These are phyloP conservation scores for Acacia acuminata DNA, from an alignment of 306 rosid genomes.

Conservation along the genomic window DNA sequence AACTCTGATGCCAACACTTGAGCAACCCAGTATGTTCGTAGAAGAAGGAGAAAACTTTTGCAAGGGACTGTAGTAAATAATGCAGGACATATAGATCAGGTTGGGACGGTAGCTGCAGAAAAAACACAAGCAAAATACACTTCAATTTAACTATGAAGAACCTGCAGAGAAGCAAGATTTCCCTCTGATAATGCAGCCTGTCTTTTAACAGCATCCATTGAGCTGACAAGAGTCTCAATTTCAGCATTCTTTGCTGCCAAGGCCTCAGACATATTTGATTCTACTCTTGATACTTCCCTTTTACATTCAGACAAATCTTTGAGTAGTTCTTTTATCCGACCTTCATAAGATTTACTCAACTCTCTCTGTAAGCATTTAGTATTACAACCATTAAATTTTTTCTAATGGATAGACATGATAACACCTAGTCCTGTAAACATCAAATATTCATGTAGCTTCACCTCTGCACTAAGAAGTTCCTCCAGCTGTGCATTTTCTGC, in stretches of 20 bases:
- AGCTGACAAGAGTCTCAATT: slow-evolving; percentile 79
- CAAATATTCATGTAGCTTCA: slow-evolving; percentile 36
- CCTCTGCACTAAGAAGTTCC: slow-evolving; percentile 96
- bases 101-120: slow-evolving; percentile 25
- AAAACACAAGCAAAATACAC: background rate
- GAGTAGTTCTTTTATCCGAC: slow-evolving; percentile 80
- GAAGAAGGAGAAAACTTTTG: slow-evolving; percentile 27
- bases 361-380: slow-evolving; percentile 69
- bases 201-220: slow-evolving; percentile 83
- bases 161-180: slow-evolving; percentile 92
- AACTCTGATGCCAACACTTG: slow-evolving; percentile 11
- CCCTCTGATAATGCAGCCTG: slow-evolving; percentile 94
- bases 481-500: slow-evolving; percentile 96
- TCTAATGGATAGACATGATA: slow-evolving; percentile 21
- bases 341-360: slow-evolving; percentile 86
- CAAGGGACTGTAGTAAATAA: slow-evolving; percentile 15
- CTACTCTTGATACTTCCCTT: slow-evolving; percentile 80
- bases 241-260: slow-evolving; percentile 92
- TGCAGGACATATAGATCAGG: background rate
- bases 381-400: slow-evolving; percentile 4
- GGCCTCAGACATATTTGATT: slow-evolving; percentile 88
- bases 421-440: slow-evolving; percentile 31
- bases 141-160: slow-evolving; percentile 37
- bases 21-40: slow-evolving; percentile 15
- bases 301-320: slow-evolving; percentile 73